A percentile compares a stretch with the other conserved stretches of the same genome.
These are phyloP conservation scores for Laguncularia racemosa DNA, from an alignment of 345 rosid genomes.

Conservation along the genomic window DNA sequence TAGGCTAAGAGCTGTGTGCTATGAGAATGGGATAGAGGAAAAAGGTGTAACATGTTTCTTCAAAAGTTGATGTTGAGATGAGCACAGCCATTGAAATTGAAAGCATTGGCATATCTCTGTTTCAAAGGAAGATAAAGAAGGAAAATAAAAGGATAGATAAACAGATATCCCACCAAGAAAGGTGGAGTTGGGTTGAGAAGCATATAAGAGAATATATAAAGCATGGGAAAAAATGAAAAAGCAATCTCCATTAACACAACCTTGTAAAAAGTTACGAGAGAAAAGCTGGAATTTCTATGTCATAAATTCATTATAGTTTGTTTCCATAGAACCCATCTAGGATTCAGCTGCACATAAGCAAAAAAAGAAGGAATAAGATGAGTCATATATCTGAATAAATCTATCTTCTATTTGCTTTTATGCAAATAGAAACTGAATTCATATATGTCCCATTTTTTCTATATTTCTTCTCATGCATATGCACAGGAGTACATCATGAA, in stretches of 20 bases:
- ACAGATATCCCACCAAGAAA: constrained; percentile 27
- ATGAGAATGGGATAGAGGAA: constrained; percentile 27
- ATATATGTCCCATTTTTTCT: neutral
- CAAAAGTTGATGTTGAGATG: constrained; percentile 44
- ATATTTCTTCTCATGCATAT: no score
- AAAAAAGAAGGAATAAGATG: neutral
- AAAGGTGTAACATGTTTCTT: constrained; percentile 6
- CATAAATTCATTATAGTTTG: constrained; percentile 19
- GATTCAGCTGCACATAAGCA: constrained; percentile 13
- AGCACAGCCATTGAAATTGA: constrained; percentile 37
- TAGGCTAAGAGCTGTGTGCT: constrained; percentile 11
- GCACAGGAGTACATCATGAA: neutral
- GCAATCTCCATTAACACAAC: constrained; percentile 25
- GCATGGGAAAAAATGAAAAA: constrained; percentile 9
- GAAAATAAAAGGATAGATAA: constrained; percentile 15
- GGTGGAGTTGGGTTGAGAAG: constrained; percentile 28
- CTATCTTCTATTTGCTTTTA: no score
- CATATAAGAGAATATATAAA: constrained; percentile 23
- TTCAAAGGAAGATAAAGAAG: constrained; percentile 31
- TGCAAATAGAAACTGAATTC: no score
- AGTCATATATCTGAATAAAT: no score
- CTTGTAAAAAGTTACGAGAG: constrained; percentile 16
- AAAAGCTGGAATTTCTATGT: constrained; percentile 27
- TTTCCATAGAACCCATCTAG: constrained; percentile 11
- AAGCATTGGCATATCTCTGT: constrained; percentile 27